Evolutionary conservation across 805 yeast genomes (phyloP).

Genomic region (Metschnikowia reukaufii): DNA sequence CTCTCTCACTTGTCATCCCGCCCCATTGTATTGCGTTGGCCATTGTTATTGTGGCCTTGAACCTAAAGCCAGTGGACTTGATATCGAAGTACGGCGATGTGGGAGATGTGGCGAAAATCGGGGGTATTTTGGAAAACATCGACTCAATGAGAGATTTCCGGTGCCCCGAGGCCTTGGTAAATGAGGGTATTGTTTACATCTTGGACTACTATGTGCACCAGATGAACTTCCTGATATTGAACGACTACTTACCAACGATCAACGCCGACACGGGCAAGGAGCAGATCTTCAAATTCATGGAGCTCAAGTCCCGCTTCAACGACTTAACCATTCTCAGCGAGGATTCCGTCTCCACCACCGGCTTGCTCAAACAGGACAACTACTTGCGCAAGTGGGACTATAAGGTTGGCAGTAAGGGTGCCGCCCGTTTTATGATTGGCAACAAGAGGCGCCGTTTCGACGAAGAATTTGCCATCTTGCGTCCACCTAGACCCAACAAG

Average conservation of each 20-base stretch:
- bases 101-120: conserved; percentile 17
- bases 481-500: conserved; percentile 12
- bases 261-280: conserved; percentile 43
- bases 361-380: conserved; percentile 42
- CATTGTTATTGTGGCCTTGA: conserved; percentile 58
- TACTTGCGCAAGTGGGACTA: conserved; percentile 49
- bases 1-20: conserved; percentile 65
- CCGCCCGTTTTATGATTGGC: conserved; percentile 53
- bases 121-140: conserved; percentile 30
- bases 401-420: conserved; percentile 37
- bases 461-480: conserved; percentile 30
- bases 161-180: conserved; percentile 44
- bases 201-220: conserved; percentile 62
- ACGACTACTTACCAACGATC: conserved; percentile 40
- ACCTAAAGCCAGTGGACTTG: conserved; percentile 41
- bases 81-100: conserved; percentile 23
- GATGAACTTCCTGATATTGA: conserved; percentile 51
- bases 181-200: conserved; percentile 55
- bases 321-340: conserved; percentile 38
- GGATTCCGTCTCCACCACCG: conserved; percentile 24
- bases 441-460: conserved; percentile 48
- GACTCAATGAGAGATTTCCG: conserved; percentile 38
- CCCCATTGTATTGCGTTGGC: conserved; percentile 76
- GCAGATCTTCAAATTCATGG: conserved; percentile 47
- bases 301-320: conserved; percentile 42